Conservation (phyloP, 352 stramenopile genomes). For the Globisporangium perplexum region DNA sequence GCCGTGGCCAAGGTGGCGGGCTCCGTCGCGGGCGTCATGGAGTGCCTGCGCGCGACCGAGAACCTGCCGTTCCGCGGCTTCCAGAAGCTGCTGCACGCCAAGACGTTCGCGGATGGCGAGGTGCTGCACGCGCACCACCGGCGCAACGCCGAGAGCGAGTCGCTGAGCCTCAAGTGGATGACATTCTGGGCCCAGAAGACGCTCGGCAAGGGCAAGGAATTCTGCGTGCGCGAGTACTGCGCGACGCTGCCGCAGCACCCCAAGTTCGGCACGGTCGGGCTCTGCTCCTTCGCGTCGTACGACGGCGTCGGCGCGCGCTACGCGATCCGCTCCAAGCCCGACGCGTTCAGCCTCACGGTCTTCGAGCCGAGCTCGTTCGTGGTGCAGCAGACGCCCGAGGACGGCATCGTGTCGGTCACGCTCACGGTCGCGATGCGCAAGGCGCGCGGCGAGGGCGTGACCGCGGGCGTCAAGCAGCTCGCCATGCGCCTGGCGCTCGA, state of each 20-base stretch:
- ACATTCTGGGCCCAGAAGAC: conserved; percentile 74
- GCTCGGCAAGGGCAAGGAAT: conserved; percentile 75
- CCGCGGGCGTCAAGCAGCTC: conserved; percentile 60
- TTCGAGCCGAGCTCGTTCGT: conserved; percentile 75
- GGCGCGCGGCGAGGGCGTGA: conserved; percentile 63
- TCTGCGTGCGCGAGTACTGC: conserved; percentile 80
- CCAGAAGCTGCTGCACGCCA: conserved; percentile 71
- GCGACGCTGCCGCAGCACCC: conserved; percentile 48
- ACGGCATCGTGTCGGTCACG: conserved; percentile 58
- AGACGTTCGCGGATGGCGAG: conserved; percentile 74
- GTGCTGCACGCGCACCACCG: conserved; percentile 57
- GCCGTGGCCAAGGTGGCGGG: conserved; percentile 61
- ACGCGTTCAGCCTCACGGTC: conserved; percentile 74
- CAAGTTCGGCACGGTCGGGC: conserved; percentile 51
- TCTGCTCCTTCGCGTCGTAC: conserved; percentile 81
- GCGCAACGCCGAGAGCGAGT: conserved; percentile 37
- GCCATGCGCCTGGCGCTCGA: conserved; percentile 59
- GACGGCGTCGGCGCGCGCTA: conserved; percentile 71
- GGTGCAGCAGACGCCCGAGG: conserved; percentile 62
- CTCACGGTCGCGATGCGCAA: conserved; percentile 80
- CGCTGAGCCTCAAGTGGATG: conserved; percentile 81
- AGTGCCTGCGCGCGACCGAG: conserved; percentile 68
- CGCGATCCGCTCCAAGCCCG: conserved; percentile 58
- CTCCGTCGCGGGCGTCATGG: conserved; percentile 65
- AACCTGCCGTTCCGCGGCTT: conserved; percentile 50